Percentiles rank a stretch among this genome's conserved stretches.
Evolutionary conservation across 306 rosid species (phyloP).

Genomic region (peach (Prunus persica)): DNA sequence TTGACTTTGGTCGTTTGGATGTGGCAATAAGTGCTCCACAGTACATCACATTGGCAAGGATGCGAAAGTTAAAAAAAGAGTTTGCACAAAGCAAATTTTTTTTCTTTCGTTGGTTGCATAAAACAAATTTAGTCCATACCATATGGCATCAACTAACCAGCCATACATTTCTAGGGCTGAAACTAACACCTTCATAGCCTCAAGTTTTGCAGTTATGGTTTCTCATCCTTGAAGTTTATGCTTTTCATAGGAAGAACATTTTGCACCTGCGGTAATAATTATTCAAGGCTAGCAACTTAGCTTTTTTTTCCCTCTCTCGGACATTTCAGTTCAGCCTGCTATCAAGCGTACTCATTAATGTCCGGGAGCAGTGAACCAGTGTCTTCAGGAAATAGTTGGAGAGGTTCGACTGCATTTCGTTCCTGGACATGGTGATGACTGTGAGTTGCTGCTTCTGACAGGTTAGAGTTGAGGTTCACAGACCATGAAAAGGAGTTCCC

Average conservation of each 20-base stretch:
- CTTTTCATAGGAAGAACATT: neutral
- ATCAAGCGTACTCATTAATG: neutral
- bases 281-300: neutral
- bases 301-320: neutral
- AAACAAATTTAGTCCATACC: neutral
- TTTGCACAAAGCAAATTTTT: too few relatives aligned
- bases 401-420: neutral
- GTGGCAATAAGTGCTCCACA: too few relatives aligned
- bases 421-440: neutral
- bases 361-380: neutral
- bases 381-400: neutral
- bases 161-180: neutral
- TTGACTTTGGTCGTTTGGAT: too few relatives aligned
- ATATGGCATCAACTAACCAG: neutral
- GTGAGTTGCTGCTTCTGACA: neutral
- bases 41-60: too few relatives aligned
- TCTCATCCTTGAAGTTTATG: neutral
- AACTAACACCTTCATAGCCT: neutral
- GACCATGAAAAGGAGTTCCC: neutral
- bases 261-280: neutral
- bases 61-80: too few relatives aligned
- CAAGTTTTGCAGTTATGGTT: neutral
- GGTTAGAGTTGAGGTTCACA: neutral
- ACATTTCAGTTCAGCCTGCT: neutral
- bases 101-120: too few relatives aligned